Evolutionary conservation across 352 stramenopile genomes (phyloP).

Genomic region (Pythium brassicae): DNA sequence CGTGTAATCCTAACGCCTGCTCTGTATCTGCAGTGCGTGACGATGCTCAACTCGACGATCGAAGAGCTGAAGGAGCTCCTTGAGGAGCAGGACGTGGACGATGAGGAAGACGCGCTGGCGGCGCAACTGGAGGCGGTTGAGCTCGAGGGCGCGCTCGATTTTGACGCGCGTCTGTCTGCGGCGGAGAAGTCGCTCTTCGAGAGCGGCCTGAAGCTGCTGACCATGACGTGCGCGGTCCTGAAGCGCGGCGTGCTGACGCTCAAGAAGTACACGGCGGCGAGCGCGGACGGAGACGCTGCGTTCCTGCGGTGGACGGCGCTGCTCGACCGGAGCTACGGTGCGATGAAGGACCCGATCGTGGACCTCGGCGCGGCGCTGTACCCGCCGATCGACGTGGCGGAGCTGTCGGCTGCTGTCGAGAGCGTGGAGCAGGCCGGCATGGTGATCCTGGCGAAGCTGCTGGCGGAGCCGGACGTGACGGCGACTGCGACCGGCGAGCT

Average conservation of each 20-base stretch:
- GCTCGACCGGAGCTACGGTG: conserved; percentile 61
- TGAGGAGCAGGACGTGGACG: conserved; percentile 34
- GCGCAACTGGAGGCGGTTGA: conserved; percentile 48
- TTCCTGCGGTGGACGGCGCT: conserved; percentile 68
- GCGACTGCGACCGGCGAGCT: conserved; percentile 34
- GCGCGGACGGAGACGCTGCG: conserved; percentile 40
- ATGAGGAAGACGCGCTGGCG: conserved; percentile 15
- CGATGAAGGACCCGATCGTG: conserved; percentile 62
- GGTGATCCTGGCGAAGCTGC: conserved; percentile 40
- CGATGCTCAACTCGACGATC: conserved; percentile 78
- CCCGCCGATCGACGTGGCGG: conserved; percentile 63
- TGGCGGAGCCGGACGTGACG: conserved; percentile 45
- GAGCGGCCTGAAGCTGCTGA: conserved; percentile 59
- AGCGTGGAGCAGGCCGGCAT: conserved; percentile 27
- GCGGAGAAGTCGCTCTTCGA: conserved; percentile 69
- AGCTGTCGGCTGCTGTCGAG: conserved; percentile 36
- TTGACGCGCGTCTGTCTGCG: conserved; percentile 67
- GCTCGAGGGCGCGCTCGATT: conserved; percentile 60
- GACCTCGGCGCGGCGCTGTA: conserved; percentile 82
- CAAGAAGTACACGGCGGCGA: conserved; percentile 53
- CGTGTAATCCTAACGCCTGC: background rate
- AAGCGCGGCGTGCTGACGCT: conserved; percentile 82
- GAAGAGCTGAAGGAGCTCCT: conserved; percentile 79
- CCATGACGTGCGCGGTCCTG: conserved; percentile 68
- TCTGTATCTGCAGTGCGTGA: conserved; percentile 42